Conservation (phyloP, 768 basidiomycete genomes). For the Rubroboletus pulcherrimus region DNA sequence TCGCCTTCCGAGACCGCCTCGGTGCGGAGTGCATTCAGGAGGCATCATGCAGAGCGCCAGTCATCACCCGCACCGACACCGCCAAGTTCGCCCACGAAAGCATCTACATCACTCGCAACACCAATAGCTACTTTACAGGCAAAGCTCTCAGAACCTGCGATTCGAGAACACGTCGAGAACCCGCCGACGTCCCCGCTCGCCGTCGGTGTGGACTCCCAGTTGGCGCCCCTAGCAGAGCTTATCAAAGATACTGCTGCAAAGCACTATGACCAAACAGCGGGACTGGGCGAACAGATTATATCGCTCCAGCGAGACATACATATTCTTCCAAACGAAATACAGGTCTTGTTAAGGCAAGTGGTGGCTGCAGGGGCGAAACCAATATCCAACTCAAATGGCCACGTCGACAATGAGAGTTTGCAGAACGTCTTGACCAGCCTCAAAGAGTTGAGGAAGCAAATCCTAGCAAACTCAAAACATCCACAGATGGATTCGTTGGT, state of each 20-base stretch:
- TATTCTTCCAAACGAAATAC: slow-evolving; percentile 27
- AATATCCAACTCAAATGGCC: neutral
- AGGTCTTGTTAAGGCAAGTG: slow-evolving; percentile 10
- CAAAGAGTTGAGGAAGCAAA: slow-evolving; percentile 18
- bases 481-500: slow-evolving; percentile 22
- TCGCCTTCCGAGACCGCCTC: slow-evolving; percentile 11
- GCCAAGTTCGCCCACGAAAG: slow-evolving; percentile 10
- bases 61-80: slow-evolving; percentile 3
- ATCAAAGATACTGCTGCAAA: slow-evolving; percentile 35
- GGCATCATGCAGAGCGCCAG: neutral
- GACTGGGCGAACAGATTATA: slow-evolving; percentile 32
- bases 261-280: slow-evolving; percentile 35
- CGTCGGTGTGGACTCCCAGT: slow-evolving; percentile 12
- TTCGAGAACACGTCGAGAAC: slow-evolving; percentile 17
- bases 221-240: slow-evolving; percentile 30
- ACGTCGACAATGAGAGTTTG: neutral
- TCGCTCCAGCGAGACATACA: slow-evolving; percentile 31
- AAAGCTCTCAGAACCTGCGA: slow-evolving; percentile 20
- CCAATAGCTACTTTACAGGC: slow-evolving; percentile 9
- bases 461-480: slow-evolving; percentile 4
- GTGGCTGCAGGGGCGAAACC: slow-evolving; percentile 2
- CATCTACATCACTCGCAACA: neutral
- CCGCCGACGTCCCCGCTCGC: slow-evolving; percentile 9
- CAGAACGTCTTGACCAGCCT: slow-evolving; percentile 12
- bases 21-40: slow-evolving; percentile 24